phyloP scores from a whole-genome alignment of 164 flowering plant genomes.

The Taxillus chinensis region DNA sequence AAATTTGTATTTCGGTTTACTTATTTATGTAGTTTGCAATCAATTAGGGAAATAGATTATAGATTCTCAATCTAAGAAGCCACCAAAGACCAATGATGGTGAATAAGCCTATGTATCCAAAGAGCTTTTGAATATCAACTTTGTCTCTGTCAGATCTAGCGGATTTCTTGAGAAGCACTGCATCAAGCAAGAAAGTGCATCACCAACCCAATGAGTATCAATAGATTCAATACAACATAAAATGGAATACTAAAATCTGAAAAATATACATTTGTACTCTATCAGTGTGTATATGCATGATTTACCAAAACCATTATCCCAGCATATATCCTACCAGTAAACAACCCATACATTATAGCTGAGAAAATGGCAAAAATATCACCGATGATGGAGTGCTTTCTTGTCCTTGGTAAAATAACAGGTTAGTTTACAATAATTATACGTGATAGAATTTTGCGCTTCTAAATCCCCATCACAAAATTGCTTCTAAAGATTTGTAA shows the following conservation, averaged over 20 bases:
- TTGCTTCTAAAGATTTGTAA: too few species aligned
- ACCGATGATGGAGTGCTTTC: constrained; percentile 35
- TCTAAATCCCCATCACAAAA: too few species aligned
- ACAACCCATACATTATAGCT: constrained; percentile 40
- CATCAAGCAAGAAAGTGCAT: constrained; percentile 9
- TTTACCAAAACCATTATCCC: constrained; percentile 8
- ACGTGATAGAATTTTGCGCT: too few species aligned
- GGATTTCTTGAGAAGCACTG: constrained; percentile 49
- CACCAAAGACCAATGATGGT: constrained; percentile 59
- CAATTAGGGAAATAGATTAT: too few species aligned
- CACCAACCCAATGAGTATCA: neutral
- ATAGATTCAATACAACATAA: too few species aligned
- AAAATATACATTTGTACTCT: too few species aligned
- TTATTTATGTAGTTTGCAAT: too few species aligned
- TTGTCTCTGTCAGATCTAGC: constrained; percentile 50
- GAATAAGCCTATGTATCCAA: constrained; percentile 58
- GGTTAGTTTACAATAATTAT: neutral
- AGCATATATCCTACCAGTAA: too few species aligned
- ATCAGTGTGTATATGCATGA: neutral
- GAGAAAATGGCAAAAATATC: constrained; percentile 48
- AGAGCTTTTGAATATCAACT: constrained; percentile 49
- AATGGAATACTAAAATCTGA: too few species aligned
- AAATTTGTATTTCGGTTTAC: too few species aligned
- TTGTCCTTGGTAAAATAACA: constrained; percentile 19
- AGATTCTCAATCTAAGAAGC: constrained; percentile 26